phyloP scores from a whole-genome alignment of 768 basidiomycete species.

The Hebeloma cylindrosporum region DNA sequence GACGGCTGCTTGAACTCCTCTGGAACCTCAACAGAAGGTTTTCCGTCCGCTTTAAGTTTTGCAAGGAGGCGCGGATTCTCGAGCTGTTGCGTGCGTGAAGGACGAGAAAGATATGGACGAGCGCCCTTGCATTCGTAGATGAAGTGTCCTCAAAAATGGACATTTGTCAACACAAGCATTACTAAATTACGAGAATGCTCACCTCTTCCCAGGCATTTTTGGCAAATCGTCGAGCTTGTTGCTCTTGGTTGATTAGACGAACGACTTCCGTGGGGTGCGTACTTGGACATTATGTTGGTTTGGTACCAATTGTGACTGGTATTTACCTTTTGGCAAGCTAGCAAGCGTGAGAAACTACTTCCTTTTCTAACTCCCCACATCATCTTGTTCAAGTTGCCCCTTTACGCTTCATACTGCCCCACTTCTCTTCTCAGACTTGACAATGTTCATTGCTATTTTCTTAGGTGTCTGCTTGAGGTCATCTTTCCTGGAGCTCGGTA shows the following conservation, averaged over 20 bases:
- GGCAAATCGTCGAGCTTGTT: slow-evolving; percentile 68
- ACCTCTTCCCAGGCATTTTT: slow-evolving; percentile 79
- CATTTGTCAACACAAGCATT: slow-evolving; percentile 8
- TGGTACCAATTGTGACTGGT: too few relatives aligned
- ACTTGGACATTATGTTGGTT: slow-evolving; percentile 64
- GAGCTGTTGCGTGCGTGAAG: slow-evolving; percentile 83
- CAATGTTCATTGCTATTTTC: too few relatives aligned
- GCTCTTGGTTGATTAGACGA: slow-evolving; percentile 64
- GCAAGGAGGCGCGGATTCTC: slow-evolving; percentile 71
- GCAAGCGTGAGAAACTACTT: too few relatives aligned
- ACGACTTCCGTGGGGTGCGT: slow-evolving; percentile 63
- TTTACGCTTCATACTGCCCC: too few relatives aligned
- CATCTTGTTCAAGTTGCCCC: too few relatives aligned
- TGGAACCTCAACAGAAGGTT: slow-evolving; percentile 81
- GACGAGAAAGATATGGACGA: slow-evolving; percentile 84
- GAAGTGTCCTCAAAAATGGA: slow-evolving; percentile 65
- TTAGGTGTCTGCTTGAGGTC: too few relatives aligned
- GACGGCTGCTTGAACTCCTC: slow-evolving; percentile 89
- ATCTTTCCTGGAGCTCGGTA: too few relatives aligned
- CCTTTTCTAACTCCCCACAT: too few relatives aligned
- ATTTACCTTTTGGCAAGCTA: too few relatives aligned
- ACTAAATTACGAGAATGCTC: slow-evolving; percentile 8
- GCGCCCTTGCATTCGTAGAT: slow-evolving; percentile 86
- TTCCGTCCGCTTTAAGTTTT: slow-evolving; percentile 67
- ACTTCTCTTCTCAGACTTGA: too few relatives aligned